Percentiles rank a stretch among this genome's conserved stretches.
phyloP scores from a whole-genome alignment of 2,329 filamentous ascomycete genomes.

The Tricladium varicosporioides region DNA sequence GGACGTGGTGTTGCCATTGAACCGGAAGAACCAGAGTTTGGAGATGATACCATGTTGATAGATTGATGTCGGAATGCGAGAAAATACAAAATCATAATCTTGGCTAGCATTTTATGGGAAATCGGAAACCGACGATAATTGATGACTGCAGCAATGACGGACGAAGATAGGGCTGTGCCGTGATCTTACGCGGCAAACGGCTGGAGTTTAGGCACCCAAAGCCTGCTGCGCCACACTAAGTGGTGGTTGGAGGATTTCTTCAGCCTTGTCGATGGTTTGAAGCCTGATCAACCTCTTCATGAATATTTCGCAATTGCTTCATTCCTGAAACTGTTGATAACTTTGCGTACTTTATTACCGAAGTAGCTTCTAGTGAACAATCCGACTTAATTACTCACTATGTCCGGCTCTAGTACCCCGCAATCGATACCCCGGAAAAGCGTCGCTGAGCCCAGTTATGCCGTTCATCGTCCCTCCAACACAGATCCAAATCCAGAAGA shows the following conservation, averaged over 20 bases:
- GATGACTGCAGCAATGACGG: not conserved
- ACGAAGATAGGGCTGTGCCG: not conserved
- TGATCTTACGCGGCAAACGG: not conserved
- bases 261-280: slow-evolving; percentile 8
- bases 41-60: slow-evolving; percentile 90
- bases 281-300: slow-evolving; percentile 5
- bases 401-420: slow-evolving; percentile 1
- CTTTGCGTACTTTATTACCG: no score
- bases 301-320: not conserved
- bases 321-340: not conserved
- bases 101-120: not conserved
- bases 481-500: slow-evolving; percentile 3
- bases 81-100: not conserved
- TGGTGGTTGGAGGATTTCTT: not conserved
- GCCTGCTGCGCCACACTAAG: slow-evolving; percentile 12
- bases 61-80: slow-evolving; percentile 33
- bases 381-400: slow-evolving; percentile 4
- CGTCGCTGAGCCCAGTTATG: slow-evolving; percentile 18
- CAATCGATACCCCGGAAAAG: slow-evolving; percentile 13
- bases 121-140: not conserved
- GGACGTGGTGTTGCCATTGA: slow-evolving; percentile 75
- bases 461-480: slow-evolving; percentile 18
- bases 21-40: slow-evolving; percentile 50
- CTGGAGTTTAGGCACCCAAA: slow-evolving; percentile 8
- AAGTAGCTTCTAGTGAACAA: no score